phyloP scores from a whole-genome alignment of 345 rosid genomes.

The Triadica sebifera region DNA sequence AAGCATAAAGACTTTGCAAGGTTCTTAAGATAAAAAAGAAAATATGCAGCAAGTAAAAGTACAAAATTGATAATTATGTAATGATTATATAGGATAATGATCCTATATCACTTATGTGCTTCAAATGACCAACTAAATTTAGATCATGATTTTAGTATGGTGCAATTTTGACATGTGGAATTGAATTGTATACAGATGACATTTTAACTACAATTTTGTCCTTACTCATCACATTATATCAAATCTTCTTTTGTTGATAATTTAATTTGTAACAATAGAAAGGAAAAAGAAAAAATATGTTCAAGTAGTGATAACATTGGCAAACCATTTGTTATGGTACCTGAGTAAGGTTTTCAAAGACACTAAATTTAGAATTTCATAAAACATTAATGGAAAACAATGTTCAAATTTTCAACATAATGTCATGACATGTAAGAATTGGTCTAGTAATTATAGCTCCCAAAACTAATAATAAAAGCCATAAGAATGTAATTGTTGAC shows the following conservation, averaged over 20 bases:
- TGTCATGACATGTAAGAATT: background rate
- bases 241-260: no score
- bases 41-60: background rate
- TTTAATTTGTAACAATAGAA: no score
- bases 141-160: background rate
- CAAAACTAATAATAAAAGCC: no score
- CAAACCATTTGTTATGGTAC: no score
- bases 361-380: background rate
- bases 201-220: background rate
- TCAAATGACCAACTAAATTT: background rate
- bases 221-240: background rate
- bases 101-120: background rate
- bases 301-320: no score
- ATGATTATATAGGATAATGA: background rate
- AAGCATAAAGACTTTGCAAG: background rate
- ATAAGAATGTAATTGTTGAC: background rate
- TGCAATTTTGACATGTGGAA: background rate
- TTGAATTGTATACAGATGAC: background rate
- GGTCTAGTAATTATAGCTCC: constrained; percentile 5
- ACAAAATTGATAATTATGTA: background rate
- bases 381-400: background rate
- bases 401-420: background rate
- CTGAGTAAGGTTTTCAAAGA: no score
- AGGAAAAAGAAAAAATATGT: no score
- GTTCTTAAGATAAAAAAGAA: background rate